Conservation (phyloP, 2,329 filamentous ascomycete genomes). For the Botrytis aclada region DNA sequence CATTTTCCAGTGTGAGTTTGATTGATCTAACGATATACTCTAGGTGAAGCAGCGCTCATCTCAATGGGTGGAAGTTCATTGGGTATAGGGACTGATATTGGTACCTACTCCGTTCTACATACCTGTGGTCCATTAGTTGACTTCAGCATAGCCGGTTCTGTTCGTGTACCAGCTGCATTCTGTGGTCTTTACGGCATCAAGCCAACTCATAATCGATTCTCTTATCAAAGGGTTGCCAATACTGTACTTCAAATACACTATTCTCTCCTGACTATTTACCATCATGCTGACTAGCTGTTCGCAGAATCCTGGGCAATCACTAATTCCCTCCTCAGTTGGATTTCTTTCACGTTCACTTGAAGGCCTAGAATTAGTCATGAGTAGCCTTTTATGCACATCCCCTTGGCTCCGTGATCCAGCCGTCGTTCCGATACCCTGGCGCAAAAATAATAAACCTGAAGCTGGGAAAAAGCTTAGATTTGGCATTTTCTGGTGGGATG, state of each 20-base stretch:
- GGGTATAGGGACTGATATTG: slow-evolving; percentile 34
- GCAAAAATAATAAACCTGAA: slow-evolving; percentile 41
- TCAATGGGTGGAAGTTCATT: slow-evolving; percentile 27
- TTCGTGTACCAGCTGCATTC: slow-evolving; percentile 38
- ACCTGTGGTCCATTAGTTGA: background rate
- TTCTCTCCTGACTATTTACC: background rate
- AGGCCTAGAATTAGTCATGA: slow-evolving; percentile 52
- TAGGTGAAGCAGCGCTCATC: slow-evolving; percentile 32
- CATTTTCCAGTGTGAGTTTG: background rate
- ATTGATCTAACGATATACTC: background rate
- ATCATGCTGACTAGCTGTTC: background rate
- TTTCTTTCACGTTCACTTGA: slow-evolving; percentile 54
- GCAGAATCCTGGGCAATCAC: slow-evolving; percentile 51
- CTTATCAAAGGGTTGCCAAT: slow-evolving; percentile 55
- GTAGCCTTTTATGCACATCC: slow-evolving; percentile 51
- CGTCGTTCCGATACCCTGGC: slow-evolving; percentile 61
- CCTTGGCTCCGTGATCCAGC: slow-evolving; percentile 65
- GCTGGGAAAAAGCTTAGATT: slow-evolving; percentile 44
- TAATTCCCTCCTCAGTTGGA: slow-evolving; percentile 57
- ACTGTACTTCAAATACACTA: slow-evolving; percentile 38
- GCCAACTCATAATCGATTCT: slow-evolving; percentile 37
- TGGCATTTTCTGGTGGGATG: slow-evolving; percentile 52
- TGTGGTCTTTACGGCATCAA: slow-evolving; percentile 39
- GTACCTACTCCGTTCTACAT: background rate
- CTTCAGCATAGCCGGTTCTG: slow-evolving; percentile 20